Base-by-base conservation (phyloP, 2,329 filamentous ascomycete genomes). In the Sporothrix variecibatus region DNA sequence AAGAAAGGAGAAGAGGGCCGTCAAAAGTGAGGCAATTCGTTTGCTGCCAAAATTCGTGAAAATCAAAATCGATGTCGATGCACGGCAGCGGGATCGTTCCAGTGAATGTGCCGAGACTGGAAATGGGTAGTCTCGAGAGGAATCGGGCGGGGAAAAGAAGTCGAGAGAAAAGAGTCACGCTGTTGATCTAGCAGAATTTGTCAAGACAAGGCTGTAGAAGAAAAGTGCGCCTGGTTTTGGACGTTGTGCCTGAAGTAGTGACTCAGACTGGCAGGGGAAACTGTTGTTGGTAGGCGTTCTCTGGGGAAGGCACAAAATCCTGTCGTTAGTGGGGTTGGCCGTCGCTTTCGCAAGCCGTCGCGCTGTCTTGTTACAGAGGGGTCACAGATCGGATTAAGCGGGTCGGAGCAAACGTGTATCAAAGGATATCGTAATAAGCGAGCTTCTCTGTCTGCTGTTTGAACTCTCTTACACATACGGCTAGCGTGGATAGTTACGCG, bases 11-110 rank as follows among this genome's bases (percentile, higher is more conserved):
- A 23, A 28, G 9, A 9, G 31, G 8, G 46, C 20, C 17, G 26
- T n/a, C 17, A 58, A 71, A 69, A 62, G 28, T 40, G 71, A 67
- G 60, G 40, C 60, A 72, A 46, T 67, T 67, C 62, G 62, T 43
- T 67, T 28, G 62, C 12, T 67, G 62, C 15, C 38, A 46, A 12
- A 46, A 28, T 38, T 67, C 62, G 38, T 20, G 62, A 53, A 38
- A 56, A 56, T 56, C 17, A 38, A 53, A 72, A 51, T 34, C n/a
- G 26, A 43, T 31, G 17, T 43, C 68, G 71, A 72, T 62, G 71
- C 58, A 64, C 70, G 23, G 12, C 23, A 28, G 40, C 56, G 53
- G 46, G 20, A 31, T 23, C 34, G 68, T 60, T 34, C 7, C 31
- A 23, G 23, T 46, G 9, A 26, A 26, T 65, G 62, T 5, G 40